phyloP scores from a whole-genome alignment of 2,329 filamentous ascomycete genomes.

The Monosporascus sp. region DNA sequence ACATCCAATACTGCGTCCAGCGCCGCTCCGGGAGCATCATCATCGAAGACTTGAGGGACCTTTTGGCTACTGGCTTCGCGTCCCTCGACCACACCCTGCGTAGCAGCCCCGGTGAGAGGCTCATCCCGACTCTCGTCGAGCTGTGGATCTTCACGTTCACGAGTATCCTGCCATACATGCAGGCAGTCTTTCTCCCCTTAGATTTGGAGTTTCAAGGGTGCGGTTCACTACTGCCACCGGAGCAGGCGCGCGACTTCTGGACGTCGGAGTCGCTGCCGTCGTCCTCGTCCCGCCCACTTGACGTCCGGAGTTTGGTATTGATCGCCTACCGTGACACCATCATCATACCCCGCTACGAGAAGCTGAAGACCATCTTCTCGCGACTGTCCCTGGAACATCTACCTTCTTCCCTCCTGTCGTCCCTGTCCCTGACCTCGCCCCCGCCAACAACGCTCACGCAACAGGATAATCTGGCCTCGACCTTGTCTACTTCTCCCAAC shows the following conservation, averaged over 20 bases:
- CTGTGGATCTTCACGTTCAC: conserved; percentile 94
- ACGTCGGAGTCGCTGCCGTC: conserved; percentile 38
- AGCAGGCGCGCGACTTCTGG: conserved; percentile 89
- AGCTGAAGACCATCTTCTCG: conserved; percentile 83
- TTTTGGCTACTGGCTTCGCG: conserved; percentile 75
- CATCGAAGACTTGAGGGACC: conserved; percentile 69
- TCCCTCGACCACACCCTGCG: conserved; percentile 80
- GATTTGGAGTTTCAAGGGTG: conserved; percentile 89
- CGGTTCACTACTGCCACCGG: conserved; percentile 69
- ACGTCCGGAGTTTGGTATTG: conserved; percentile 84
- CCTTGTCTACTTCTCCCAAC: conserved; percentile 43
- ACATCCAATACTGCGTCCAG: conserved; percentile 73
- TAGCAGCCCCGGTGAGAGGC: conserved; percentile 72
- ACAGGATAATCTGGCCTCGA: conserved; percentile 36
- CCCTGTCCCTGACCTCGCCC: conserved; percentile 48
- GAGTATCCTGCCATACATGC: conserved; percentile 84
- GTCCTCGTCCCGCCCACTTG: conserved; percentile 55
- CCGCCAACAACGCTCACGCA: conserved; percentile 32
- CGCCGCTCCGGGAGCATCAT: conserved; percentile 65
- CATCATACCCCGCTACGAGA: conserved; percentile 83
- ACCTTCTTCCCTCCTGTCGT: conserved; percentile 44
- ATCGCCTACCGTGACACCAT: conserved; percentile 84
- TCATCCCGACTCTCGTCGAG: conserved; percentile 87
- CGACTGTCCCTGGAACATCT: conserved; percentile 78
- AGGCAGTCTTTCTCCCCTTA: conserved; percentile 88